Percentiles rank a stretch among this genome's conserved stretches.
phyloP scores from a whole-genome alignment of 345 rosid genomes.

The Fremontodendron californicum region DNA sequence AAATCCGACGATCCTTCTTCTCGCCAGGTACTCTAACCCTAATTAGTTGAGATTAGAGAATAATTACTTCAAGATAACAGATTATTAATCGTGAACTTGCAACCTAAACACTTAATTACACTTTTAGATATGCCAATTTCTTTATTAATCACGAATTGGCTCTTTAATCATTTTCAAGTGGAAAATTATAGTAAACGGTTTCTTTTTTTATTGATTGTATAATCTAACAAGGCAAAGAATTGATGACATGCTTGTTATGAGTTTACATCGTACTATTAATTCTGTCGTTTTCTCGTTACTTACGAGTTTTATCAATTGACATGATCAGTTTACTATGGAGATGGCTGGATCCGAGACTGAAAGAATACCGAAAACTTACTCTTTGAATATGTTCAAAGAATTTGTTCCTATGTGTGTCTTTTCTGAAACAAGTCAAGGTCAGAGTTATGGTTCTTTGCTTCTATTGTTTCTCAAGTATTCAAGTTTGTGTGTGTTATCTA shows the following conservation, averaged over 20 bases:
- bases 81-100: background rate
- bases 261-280: background rate
- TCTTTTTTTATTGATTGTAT: background rate
- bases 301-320: conserved; percentile 14
- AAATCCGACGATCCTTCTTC: conserved; percentile 41
- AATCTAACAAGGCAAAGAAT: background rate
- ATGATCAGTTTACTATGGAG: conserved; percentile 73
- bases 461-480: background rate
- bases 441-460: conserved; percentile 18
- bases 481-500: background rate
- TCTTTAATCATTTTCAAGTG: background rate
- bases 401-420: conserved; percentile 75
- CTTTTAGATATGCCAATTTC: background rate
- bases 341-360: conserved; percentile 53
- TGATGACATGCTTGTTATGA: too few species aligned
- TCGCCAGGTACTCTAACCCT: conserved; percentile 46
- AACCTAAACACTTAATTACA: too few species aligned
- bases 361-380: conserved; percentile 61
- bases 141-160: background rate
- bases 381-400: conserved; percentile 85
- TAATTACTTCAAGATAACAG: background rate
- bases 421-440: conserved; percentile 68
- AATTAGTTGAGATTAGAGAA: background rate
- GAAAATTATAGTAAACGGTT: background rate
- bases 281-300: background rate